Evolutionary conservation across 2,329 filamentous ascomycete genomes (phyloP).

Genomic region (Talaromyces funiculosus): DNA sequence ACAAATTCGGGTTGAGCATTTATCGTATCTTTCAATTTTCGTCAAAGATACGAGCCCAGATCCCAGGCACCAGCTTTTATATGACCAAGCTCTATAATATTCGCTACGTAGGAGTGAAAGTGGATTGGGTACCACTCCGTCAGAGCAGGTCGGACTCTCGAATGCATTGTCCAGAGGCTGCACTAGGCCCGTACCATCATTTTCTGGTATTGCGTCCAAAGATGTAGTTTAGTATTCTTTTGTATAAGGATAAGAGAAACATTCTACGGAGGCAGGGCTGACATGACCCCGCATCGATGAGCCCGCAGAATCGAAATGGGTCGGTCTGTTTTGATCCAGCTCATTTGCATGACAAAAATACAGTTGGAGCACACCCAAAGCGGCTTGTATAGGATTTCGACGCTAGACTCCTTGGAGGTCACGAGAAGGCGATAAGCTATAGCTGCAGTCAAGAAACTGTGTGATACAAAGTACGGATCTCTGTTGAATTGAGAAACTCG

Average conservation of each 20-base stretch:
- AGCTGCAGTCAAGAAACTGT: conserved; percentile 1
- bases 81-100: background rate
- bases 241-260: background rate
- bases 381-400: background rate
- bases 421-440: background rate
- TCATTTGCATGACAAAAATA: background rate
- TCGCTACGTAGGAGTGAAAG: background rate
- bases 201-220: background rate
- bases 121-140: background rate
- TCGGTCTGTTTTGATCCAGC: background rate
- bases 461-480: background rate
- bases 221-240: background rate
- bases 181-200: background rate
- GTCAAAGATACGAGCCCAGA: background rate
- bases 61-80: background rate
- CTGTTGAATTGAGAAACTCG: background rate
- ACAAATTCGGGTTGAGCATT: too few relatives aligned
- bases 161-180: background rate
- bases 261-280: background rate
- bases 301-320: background rate
- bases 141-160: background rate
- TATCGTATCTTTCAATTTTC: background rate
- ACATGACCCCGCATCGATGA: background rate
- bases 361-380: background rate
- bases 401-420: background rate